Percentiles rank a stretch among this genome's conserved stretches.
These are phyloP conservation scores for Sclerotinia borealis DNA, from an alignment of 2,329 filamentous ascomycete species.

Conservation along the genomic window DNA sequence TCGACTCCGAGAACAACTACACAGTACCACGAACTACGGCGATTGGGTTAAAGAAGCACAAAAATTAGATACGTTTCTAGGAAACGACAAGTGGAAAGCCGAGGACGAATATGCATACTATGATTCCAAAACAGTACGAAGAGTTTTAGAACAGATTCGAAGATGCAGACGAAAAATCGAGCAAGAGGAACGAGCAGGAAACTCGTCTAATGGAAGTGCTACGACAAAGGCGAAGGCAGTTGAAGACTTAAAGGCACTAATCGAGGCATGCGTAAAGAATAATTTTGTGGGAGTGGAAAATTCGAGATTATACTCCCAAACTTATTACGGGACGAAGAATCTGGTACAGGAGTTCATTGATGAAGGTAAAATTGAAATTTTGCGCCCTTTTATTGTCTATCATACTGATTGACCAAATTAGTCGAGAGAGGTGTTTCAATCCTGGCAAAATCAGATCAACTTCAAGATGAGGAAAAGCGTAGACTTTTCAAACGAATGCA, in stretches of 20 bases:
- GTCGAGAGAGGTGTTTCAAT: slow-evolving; percentile 62
- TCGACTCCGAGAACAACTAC: slow-evolving; percentile 62
- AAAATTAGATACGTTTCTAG: slow-evolving; percentile 72
- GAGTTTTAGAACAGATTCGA: slow-evolving; percentile 70
- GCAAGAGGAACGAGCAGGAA: slow-evolving; percentile 48
- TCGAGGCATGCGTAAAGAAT: slow-evolving; percentile 92
- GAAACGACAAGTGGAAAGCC: slow-evolving; percentile 74
- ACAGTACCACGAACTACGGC: slow-evolving; percentile 64
- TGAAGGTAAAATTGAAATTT: slow-evolving; percentile 50
- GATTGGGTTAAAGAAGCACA: slow-evolving; percentile 80
- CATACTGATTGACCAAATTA: slow-evolving; percentile 29
- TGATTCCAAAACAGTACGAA: slow-evolving; percentile 74
- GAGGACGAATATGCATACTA: slow-evolving; percentile 79
- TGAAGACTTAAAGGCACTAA: slow-evolving; percentile 68
- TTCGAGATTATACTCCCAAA: slow-evolving; percentile 89
- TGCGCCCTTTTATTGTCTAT: slow-evolving; percentile 15
- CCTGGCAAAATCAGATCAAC: slow-evolving; percentile 59
- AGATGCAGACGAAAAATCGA: slow-evolving; percentile 50
- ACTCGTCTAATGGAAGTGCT: slow-evolving; percentile 32
- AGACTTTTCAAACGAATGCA: slow-evolving; percentile 80
- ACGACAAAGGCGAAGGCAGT: slow-evolving; percentile 45
- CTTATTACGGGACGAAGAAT: slow-evolving; percentile 96
- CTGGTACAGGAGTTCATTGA: slow-evolving; percentile 86
- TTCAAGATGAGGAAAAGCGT: slow-evolving; percentile 69
- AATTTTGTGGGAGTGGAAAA: slow-evolving; percentile 97